phyloP scores from a whole-genome alignment of 176 grass and related monocot species.

The Coix lacrymajobi region DNA sequence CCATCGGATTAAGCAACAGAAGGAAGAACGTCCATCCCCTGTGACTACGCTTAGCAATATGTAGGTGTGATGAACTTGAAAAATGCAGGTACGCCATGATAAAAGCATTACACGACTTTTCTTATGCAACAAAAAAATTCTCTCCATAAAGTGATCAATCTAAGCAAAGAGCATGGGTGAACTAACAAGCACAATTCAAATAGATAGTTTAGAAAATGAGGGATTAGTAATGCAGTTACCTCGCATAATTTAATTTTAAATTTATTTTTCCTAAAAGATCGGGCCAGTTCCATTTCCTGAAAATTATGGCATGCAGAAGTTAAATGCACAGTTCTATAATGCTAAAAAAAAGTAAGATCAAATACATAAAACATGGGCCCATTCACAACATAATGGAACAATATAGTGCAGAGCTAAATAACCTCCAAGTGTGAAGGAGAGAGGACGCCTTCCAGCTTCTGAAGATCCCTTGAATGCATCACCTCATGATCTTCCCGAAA shows the following conservation, averaged over 20 bases:
- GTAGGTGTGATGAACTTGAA: conserved; percentile 9
- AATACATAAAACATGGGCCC: conserved; percentile 13
- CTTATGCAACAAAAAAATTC: not conserved
- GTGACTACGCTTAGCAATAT: not conserved
- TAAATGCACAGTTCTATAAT: not conserved
- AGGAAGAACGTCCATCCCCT: not conserved
- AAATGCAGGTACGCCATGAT: not conserved
- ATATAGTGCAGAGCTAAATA: conserved; percentile 14
- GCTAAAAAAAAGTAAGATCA: not conserved
- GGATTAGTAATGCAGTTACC: conserved; percentile 34
- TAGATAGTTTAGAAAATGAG: conserved; percentile 4
- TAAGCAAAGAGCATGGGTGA: not conserved
- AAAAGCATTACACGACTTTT: not conserved
- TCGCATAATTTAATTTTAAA: conserved; percentile 88
- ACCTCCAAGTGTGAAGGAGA: conserved; percentile 97
- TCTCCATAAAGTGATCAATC: conserved; percentile 5
- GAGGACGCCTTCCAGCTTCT: conserved; percentile 89
- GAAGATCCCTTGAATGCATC: conserved; percentile 90
- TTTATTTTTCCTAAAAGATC: conserved; percentile 79
- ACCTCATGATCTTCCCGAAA: conserved; percentile 92
- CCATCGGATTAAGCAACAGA: not conserved
- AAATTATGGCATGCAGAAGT: conserved; percentile 16
- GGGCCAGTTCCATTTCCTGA: conserved; percentile 92
- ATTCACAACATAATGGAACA: not conserved
- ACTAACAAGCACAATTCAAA: conserved; percentile 6